Evolutionary conservation across 805 yeast genomes (phyloP), one percentile per base, ranked within the genome.

Genomic region (Lipomyces mesembrius): DNA sequence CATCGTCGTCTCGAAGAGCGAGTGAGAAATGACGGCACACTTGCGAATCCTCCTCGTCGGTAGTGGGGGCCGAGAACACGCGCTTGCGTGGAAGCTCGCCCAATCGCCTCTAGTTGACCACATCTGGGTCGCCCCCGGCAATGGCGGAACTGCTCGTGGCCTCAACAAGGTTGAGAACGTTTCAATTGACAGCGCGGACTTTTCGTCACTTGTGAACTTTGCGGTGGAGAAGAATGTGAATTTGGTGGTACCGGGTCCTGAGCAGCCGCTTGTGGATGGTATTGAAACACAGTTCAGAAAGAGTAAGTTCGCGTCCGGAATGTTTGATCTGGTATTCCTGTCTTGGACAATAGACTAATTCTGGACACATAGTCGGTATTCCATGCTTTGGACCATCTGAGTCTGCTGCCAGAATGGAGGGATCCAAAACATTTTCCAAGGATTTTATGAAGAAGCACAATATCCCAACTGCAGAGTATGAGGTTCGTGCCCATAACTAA

Each of bases 1-100:
- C 11, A 52, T 29, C 11, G 14, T 22, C 22, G 12, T 29, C 55
- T 52, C 55, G 55, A 25, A 52, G 34, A 52, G 34, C 55, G 29
- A 29, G 34, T 12, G 34, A 25, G 14, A 25, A 52, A 52, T 52
- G 55, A 27, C 49, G 22, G 57, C 17, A 12, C 35, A 12, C 59
- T 49, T 71, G 54, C 65, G 69, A 25, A 65, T 95, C 72, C 87
- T 95, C 69, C 88, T 95, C 71, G 85, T 95, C 73, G 99, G 99
- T 75, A 92, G 90, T 80, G 99, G 99, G 77, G 99, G 99, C 73
- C 92, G 99, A 83, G 99, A 95, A 80, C 98, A 95, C 78, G 98
- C 98, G 62, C 84, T 95, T 68, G 90, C 91, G 17, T 93, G 97
- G 97, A 91, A 89, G 76, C 84, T 95, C 71, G 81, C 89, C 37